phyloP scores from a whole-genome alignment of 2,329 filamentous ascomycete genomes.

The Cordyceps cicadae region DNA sequence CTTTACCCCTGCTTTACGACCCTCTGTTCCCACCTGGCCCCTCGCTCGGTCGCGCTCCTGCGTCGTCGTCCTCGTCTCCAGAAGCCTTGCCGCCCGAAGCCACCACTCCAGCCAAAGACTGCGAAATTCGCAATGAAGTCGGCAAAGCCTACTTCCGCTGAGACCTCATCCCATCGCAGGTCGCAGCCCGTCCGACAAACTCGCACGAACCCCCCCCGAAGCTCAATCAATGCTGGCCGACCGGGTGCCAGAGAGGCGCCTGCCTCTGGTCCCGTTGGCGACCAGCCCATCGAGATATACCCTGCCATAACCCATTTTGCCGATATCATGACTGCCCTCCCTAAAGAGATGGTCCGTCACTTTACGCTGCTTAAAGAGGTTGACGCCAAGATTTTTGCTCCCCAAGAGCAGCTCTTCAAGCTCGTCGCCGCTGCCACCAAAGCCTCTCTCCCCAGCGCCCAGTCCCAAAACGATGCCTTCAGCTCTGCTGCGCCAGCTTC shows the following conservation, averaged over 20 bases:
- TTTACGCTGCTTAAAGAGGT: constrained; percentile 96
- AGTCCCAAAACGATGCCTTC: constrained; percentile 35
- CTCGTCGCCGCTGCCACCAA: constrained; percentile 59
- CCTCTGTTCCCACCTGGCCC: constrained; percentile 2
- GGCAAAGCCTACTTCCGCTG: constrained; percentile 37
- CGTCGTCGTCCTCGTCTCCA: not conserved
- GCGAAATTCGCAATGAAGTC: constrained; percentile 42
- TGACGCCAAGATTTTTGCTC: constrained; percentile 88
- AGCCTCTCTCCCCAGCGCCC: constrained; percentile 38
- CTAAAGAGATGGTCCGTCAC: constrained; percentile 90
- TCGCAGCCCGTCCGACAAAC: constrained; percentile 58
- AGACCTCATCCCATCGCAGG: constrained; percentile 44
- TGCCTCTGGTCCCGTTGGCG: constrained; percentile 34
- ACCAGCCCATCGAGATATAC: constrained; percentile 58
- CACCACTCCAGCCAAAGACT: constrained; percentile 10
- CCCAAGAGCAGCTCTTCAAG: constrained; percentile 73
- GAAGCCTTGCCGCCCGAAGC: not conserved
- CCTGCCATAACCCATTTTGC: constrained; percentile 69
- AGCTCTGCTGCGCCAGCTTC: constrained; percentile 35
- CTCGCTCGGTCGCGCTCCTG: constrained; percentile 12
- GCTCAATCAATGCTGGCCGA: constrained; percentile 39
- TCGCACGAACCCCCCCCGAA: constrained; percentile 55
- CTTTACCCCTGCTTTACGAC: not conserved
- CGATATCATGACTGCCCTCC: constrained; percentile 83
- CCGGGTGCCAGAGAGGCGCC: constrained; percentile 37